Percentiles rank a stretch among this genome's conserved stretches.
These are phyloP conservation scores for Cyphellophora europaea DNA, from an alignment of 2,329 filamentous ascomycete species.

Conservation along the genomic window DNA sequence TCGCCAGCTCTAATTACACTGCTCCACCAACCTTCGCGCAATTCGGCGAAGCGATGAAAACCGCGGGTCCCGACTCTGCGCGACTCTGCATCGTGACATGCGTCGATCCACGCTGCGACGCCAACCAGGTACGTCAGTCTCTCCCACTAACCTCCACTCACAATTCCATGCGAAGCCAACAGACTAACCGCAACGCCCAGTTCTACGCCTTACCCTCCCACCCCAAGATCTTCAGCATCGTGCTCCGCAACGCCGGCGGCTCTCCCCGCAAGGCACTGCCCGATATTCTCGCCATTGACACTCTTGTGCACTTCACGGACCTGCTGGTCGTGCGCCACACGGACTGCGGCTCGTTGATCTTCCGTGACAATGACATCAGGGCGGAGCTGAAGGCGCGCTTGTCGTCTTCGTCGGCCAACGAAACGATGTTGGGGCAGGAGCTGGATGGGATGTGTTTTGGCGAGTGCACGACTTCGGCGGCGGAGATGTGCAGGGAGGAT, in stretches of 20 bases:
- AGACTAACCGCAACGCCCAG: constrained; percentile 9
- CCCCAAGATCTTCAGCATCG: not conserved
- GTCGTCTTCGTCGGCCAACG: too few species aligned
- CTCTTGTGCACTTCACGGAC: constrained; percentile 2
- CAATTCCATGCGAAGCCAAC: not conserved
- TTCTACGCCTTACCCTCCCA: constrained; percentile 3
- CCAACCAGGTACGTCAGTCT: constrained; percentile 4
- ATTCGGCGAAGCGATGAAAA: not conserved
- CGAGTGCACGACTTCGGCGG: not conserved
- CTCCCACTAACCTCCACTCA: not conserved
- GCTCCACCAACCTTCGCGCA: not conserved
- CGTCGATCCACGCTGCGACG: constrained; percentile 9
- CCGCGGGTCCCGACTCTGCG: not conserved
- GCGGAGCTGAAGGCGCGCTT: not conserved
- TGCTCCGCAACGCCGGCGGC: constrained; percentile 1
- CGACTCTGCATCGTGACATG: constrained; percentile 7
- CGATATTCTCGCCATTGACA: constrained; percentile 4
- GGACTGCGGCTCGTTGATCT: constrained; percentile 2
- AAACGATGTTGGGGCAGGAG: too few species aligned
- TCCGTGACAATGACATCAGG: constrained; percentile 2
- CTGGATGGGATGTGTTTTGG: not conserved
- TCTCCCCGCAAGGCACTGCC: constrained; percentile 1
- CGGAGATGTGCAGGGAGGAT: not conserved
- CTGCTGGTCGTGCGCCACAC: constrained; percentile 4
- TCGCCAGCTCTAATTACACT: not conserved